These are phyloP conservation scores for Scedosporium minutisporum DNA, from an alignment of 2,329 filamentous ascomycete species.

Conservation along the genomic window DNA sequence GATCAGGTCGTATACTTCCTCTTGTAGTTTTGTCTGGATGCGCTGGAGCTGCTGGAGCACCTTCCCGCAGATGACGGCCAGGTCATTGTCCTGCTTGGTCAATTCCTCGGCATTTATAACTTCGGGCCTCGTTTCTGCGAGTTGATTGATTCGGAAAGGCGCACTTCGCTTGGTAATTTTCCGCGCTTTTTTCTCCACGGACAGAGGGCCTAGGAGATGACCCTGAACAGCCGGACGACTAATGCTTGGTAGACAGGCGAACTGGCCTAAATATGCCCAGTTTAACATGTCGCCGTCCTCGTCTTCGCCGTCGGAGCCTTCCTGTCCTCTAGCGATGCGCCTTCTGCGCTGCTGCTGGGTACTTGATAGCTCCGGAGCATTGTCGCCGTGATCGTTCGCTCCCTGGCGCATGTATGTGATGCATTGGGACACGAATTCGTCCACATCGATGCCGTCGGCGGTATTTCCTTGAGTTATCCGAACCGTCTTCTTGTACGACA, in stretches of 20 bases:
- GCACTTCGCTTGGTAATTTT: slow-evolving; percentile 61
- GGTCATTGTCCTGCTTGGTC: slow-evolving; percentile 65
- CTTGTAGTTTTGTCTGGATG: slow-evolving; percentile 36
- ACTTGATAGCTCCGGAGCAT: slow-evolving; percentile 39
- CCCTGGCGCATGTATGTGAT: slow-evolving; percentile 76
- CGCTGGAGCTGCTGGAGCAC: slow-evolving; percentile 55
- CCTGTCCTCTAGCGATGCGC: slow-evolving; percentile 20
- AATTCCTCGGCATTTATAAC: slow-evolving; percentile 68
- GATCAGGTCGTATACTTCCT: slow-evolving; percentile 31
- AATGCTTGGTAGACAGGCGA: slow-evolving; percentile 65
- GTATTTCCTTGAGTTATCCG: slow-evolving; percentile 64
- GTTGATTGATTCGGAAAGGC: slow-evolving; percentile 56
- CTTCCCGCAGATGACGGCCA: slow-evolving; percentile 68
- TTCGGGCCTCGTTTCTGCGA: slow-evolving; percentile 65
- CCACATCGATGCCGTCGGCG: slow-evolving; percentile 70
- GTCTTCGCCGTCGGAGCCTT: slow-evolving; percentile 49
- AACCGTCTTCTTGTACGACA: slow-evolving; percentile 69
- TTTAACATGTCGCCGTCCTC: slow-evolving; percentile 71
- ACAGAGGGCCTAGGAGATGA: slow-evolving; percentile 81
- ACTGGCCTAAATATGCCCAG: slow-evolving; percentile 75
- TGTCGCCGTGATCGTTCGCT: slow-evolving; percentile 41
- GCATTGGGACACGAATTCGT: slow-evolving; percentile 86
- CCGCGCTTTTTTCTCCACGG: slow-evolving; percentile 74
- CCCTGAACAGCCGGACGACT: slow-evolving; percentile 67
- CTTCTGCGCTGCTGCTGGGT: slow-evolving; percentile 37